phyloP scores from a whole-genome alignment of 805 yeast species.

The Candida ovalis region DNA sequence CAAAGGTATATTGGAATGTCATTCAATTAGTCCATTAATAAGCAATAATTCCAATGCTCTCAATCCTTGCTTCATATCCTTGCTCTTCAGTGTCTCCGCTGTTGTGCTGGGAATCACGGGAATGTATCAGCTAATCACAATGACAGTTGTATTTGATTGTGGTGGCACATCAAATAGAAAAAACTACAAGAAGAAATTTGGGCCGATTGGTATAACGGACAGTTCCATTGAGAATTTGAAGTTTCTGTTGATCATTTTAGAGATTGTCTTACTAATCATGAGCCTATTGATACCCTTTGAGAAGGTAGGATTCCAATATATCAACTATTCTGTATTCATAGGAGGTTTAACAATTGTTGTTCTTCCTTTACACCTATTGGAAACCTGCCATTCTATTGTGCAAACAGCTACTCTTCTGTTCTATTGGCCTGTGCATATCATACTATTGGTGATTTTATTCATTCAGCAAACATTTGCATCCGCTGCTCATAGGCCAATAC shows the following conservation, averaged over 20 bases:
- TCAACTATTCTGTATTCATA: slow-evolving; percentile 10
- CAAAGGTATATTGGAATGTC: slow-evolving; percentile 5
- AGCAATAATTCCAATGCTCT: slow-evolving; percentile 24
- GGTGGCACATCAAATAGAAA: background rate
- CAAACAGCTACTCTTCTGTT: slow-evolving; percentile 37
- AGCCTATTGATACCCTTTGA: slow-evolving; percentile 6
- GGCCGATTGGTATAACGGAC: slow-evolving; percentile 4
- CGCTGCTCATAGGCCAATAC: slow-evolving; percentile 9
- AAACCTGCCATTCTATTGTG: slow-evolving; percentile 36
- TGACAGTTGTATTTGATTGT: background rate
- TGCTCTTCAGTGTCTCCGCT: slow-evolving; percentile 12
- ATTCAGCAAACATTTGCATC: slow-evolving; percentile 32
- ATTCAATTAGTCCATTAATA: slow-evolving; percentile 22
- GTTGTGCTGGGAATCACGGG: slow-evolving; percentile 15
- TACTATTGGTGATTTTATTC: slow-evolving; percentile 10
- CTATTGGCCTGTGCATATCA: slow-evolving; percentile 36
- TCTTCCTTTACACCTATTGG: slow-evolving; percentile 42
- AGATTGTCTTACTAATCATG: slow-evolving; percentile 6
- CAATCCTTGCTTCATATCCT: slow-evolving; percentile 30
- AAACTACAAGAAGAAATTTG: slow-evolving; percentile 7
- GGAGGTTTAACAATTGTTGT: slow-evolving; percentile 24
- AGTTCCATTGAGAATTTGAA: slow-evolving; percentile 11
- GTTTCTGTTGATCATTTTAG: slow-evolving; percentile 9
- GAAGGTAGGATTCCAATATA: background rate
- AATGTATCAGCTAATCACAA: slow-evolving; percentile 16